Evolutionary conservation across 768 basidiomycete genomes (phyloP).

Genomic region (Sarcodon aspratus): DNA sequence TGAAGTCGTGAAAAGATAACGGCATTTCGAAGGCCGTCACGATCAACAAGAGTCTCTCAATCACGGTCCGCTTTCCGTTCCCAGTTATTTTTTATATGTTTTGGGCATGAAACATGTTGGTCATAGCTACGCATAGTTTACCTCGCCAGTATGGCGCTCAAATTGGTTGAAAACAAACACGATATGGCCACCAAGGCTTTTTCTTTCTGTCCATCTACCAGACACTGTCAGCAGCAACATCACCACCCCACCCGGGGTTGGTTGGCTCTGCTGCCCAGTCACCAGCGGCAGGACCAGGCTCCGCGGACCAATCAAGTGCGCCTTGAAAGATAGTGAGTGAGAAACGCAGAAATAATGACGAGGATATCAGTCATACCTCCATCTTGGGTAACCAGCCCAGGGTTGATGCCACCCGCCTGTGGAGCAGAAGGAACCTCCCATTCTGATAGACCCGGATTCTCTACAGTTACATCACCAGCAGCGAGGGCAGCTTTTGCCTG

Average conservation of each 20-base stretch:
- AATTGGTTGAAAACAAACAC: neutral
- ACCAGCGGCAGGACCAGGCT: slow-evolving; percentile 39
- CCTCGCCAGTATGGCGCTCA: too few relatives aligned
- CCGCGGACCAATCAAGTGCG: slow-evolving; percentile 88
- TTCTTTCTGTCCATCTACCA: slow-evolving; percentile 5
- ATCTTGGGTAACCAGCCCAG: slow-evolving; percentile 55
- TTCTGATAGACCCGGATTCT: slow-evolving; percentile 33
- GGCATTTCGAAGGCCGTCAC: neutral
- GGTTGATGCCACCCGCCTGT: slow-evolving; percentile 65
- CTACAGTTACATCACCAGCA: slow-evolving; percentile 43
- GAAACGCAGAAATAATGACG: neutral
- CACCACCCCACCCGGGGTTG: slow-evolving; percentile 19
- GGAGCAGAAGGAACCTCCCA: slow-evolving; percentile 71
- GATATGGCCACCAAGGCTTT: neutral
- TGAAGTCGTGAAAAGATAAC: neutral
- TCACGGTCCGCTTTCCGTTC: neutral
- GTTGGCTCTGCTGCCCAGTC: slow-evolving; percentile 24
- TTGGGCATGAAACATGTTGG: too few relatives aligned
- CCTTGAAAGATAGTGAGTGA: slow-evolving; percentile 21
- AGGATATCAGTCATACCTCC: slow-evolving; percentile 27
- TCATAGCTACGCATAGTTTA: too few relatives aligned
- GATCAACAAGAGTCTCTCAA: neutral
- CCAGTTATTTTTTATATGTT: too few relatives aligned
- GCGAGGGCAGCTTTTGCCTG: slow-evolving; percentile 64
- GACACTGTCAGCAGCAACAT: slow-evolving; percentile 9